Conservation (phyloP, 73 alveolate genomes). For the Tetrahymena thermophila region DNA sequence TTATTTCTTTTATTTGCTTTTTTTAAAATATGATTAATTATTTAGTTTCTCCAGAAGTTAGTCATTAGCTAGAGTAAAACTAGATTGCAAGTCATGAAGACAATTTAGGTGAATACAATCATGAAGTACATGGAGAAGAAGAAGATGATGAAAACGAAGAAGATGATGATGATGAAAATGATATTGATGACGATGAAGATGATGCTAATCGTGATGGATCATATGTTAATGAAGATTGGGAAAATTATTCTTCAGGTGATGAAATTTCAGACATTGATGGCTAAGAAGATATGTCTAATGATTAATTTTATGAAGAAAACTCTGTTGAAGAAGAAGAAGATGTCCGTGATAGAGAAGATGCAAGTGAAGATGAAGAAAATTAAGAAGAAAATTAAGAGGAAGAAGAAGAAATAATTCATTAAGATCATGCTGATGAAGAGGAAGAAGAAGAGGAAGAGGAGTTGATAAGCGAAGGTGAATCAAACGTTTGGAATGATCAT, state of each 20-base stretch:
- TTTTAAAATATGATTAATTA: background rate
- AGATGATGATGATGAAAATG: background rate
- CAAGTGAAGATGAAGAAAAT: background rate
- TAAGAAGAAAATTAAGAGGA: background rate
- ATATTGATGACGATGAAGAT: background rate
- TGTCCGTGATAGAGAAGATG: background rate
- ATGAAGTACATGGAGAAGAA: background rate
- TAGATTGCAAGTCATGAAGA: background rate
- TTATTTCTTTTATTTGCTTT: background rate
- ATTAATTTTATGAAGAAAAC: background rate
- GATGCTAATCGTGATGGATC: background rate
- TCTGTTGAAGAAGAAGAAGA: background rate
- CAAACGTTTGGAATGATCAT: background rate
- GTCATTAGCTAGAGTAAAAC: background rate
- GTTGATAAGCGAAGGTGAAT: background rate
- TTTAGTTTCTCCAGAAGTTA: background rate
- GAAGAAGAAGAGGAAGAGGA: background rate
- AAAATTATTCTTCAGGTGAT: background rate
- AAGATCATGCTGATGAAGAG: background rate
- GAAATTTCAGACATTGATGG: background rate
- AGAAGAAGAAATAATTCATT: background rate
- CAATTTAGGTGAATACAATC: background rate
- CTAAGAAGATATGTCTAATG: background rate
- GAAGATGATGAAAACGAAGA: background rate
- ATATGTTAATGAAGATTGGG: background rate